These are phyloP conservation scores for Diplotaxis tenuifolia DNA, from an alignment of 345 rosid genomes.

Conservation along the genomic window DNA sequence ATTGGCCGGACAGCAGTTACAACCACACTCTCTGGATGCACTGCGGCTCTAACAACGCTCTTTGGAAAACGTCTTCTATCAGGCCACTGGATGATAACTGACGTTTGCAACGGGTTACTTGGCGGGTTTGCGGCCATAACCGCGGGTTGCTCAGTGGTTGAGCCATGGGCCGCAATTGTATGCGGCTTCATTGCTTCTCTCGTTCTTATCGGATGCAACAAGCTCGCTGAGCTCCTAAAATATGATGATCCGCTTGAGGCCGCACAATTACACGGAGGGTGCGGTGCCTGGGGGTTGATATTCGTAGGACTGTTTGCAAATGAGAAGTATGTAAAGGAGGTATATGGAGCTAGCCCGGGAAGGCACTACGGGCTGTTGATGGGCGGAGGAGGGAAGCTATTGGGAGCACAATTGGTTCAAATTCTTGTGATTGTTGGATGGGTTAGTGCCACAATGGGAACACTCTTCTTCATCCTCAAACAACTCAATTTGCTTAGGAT, in stretches of 20 bases:
- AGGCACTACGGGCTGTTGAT: constrained; percentile 66
- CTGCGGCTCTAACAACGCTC: constrained; percentile 87
- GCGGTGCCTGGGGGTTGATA: constrained; percentile 85
- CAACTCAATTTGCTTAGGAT: constrained; percentile 63
- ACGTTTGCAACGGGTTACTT: constrained; percentile 86
- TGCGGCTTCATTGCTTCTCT: constrained; percentile 82
- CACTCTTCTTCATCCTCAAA: constrained; percentile 57
- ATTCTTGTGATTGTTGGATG: constrained; percentile 67
- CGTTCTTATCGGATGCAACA: constrained; percentile 75
- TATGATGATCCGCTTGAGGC: constrained; percentile 85
- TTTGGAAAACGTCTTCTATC: constrained; percentile 69
- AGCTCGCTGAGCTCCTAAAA: constrained; percentile 51
- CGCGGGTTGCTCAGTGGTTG: constrained; percentile 77
- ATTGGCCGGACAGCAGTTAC: constrained; percentile 89
- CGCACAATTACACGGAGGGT: constrained; percentile 88
- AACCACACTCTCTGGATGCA: constrained; percentile 82
- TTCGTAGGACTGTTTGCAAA: constrained; percentile 79
- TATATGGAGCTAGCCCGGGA: constrained; percentile 42
- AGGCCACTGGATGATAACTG: constrained; percentile 90
- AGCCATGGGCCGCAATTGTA: constrained; percentile 87
- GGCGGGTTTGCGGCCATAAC: constrained; percentile 95
- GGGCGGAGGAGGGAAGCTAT: constrained; percentile 85
- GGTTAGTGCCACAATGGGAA: constrained; percentile 88
- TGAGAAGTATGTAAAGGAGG: constrained; percentile 51
- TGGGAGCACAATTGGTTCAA: constrained; percentile 79